Conservation (phyloP, 768 basidiomycete species). For the Gymnopilus dilepis region DNA sequence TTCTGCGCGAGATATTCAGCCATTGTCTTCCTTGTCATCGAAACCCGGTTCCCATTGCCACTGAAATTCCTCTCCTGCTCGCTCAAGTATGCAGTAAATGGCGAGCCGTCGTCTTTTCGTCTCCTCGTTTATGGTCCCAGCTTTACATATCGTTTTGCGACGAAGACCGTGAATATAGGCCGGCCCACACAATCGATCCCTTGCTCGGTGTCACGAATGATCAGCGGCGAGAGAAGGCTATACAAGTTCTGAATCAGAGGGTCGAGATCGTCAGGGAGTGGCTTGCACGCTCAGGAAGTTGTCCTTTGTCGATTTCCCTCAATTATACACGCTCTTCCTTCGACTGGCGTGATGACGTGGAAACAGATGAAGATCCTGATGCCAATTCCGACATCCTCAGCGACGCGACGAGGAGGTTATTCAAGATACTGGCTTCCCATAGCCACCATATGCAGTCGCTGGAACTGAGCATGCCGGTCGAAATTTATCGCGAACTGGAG, state of each 20-base stretch:
- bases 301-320: conserved; percentile 1
- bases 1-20: not conserved
- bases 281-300: conserved; percentile 2
- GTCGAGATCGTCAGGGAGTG: not conserved
- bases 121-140: not conserved
- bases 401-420: not conserved
- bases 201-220: not conserved
- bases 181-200: not conserved
- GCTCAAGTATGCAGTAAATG: not conserved
- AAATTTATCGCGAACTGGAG: conserved; percentile 6
- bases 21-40: not conserved
- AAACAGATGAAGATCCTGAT: too few relatives aligned
- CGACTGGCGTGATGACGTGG: too few relatives aligned
- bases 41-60: not conserved
- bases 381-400: too few relatives aligned
- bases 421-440: not conserved
- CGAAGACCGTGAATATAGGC: not conserved
- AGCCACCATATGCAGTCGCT: not conserved
- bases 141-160: not conserved
- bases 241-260: not conserved
- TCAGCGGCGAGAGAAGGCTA: not conserved
- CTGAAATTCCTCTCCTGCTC: not conserved
- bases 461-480: not conserved
- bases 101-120: not conserved
- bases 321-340: too few relatives aligned